Evolutionary conservation across 75 land plant genomes (phyloP).

Genomic region (Cupressus sempervirens): DNA sequence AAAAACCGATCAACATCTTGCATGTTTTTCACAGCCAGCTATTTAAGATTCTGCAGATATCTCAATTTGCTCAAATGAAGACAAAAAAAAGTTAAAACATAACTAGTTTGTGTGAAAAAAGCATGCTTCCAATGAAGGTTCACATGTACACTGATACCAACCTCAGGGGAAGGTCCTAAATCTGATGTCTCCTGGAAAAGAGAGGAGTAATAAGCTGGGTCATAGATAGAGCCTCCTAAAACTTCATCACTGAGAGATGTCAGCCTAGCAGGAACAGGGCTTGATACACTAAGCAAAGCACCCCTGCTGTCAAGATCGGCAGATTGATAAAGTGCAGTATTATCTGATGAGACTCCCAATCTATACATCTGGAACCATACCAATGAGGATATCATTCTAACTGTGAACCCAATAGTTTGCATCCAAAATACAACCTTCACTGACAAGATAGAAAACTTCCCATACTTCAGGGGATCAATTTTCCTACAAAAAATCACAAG

Average conservation of each 20-base stretch:
- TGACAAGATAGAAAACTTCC: slow-evolving; percentile 50
- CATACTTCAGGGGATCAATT: slow-evolving; percentile 36
- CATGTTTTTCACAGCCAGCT: background rate
- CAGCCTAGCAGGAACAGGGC: slow-evolving; percentile 29
- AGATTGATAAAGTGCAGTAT: slow-evolving; percentile 28
- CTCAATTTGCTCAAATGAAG: background rate
- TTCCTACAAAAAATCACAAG: slow-evolving; percentile 41
- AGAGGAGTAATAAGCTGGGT: slow-evolving; percentile 75
- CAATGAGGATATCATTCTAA: slow-evolving; percentile 70
- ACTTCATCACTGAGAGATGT: slow-evolving; percentile 31
- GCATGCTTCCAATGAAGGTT: background rate
- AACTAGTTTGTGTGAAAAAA: background rate
- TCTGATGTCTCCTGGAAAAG: slow-evolving; percentile 55
- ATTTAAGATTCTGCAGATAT: background rate
- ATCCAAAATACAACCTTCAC: slow-evolving; percentile 59
- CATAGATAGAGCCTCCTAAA: slow-evolving; percentile 88
- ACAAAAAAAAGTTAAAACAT: background rate
- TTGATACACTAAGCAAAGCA: slow-evolving; percentile 43
- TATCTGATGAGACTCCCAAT: slow-evolving; percentile 53
- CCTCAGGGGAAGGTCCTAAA: slow-evolving; percentile 22
- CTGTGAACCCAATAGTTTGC: slow-evolving; percentile 74
- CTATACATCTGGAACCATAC: slow-evolving; percentile 95
- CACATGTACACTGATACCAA: slow-evolving; percentile 11
- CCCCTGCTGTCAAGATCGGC: slow-evolving; percentile 51
- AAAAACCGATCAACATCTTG: background rate